Percentiles rank a stretch among this genome's conserved stretches.
phyloP scores from a whole-genome alignment of 192 early-diverging fungal species.

The Coemansia sp. region DNA sequence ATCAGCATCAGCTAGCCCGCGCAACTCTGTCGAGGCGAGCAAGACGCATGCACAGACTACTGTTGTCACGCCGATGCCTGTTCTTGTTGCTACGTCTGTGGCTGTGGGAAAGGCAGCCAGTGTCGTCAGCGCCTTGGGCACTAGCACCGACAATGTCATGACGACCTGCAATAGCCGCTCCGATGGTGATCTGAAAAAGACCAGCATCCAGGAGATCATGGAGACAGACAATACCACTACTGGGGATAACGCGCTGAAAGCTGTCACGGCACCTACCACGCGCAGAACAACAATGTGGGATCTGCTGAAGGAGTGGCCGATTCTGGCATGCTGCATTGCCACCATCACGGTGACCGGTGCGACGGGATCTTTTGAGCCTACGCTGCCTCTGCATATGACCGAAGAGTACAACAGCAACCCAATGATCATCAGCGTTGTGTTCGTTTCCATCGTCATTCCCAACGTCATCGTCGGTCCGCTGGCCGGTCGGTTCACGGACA shows the following conservation, averaged over 20 bases:
- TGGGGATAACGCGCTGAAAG: too few species aligned
- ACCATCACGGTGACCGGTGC: slow-evolving; percentile 39
- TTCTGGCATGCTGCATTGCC: slow-evolving; percentile 42
- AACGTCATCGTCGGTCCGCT: slow-evolving; percentile 56
- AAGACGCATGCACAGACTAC: not conserved
- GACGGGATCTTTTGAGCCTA: slow-evolving; percentile 39
- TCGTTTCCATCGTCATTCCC: slow-evolving; percentile 66
- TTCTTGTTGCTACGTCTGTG: slow-evolving; percentile 11
- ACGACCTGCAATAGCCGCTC: too few species aligned
- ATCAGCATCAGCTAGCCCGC: not conserved
- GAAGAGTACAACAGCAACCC: slow-evolving; percentile 25
- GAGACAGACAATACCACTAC: too few species aligned
- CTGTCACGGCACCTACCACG: not conserved
- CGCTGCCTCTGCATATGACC: slow-evolving; percentile 37
- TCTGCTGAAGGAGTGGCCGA: slow-evolving; percentile 45
- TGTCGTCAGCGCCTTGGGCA: not conserved
- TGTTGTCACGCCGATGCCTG: slow-evolving; percentile 3
- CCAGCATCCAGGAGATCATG: not conserved
- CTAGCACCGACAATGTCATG: not conserved
- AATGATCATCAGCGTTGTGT: slow-evolving; percentile 51
- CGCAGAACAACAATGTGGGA: slow-evolving; percentile 44
- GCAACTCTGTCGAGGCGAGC: not conserved
- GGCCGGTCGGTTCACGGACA: slow-evolving; percentile 51
- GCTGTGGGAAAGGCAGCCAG: slow-evolving; percentile 3
- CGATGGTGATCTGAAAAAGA: not conserved